A percentile compares a stretch with the other conserved stretches of the same genome.
Evolutionary conservation across 495 filamentous ascomycete species (phyloP).

Genomic region (Wilcoxina mikolae): DNA sequence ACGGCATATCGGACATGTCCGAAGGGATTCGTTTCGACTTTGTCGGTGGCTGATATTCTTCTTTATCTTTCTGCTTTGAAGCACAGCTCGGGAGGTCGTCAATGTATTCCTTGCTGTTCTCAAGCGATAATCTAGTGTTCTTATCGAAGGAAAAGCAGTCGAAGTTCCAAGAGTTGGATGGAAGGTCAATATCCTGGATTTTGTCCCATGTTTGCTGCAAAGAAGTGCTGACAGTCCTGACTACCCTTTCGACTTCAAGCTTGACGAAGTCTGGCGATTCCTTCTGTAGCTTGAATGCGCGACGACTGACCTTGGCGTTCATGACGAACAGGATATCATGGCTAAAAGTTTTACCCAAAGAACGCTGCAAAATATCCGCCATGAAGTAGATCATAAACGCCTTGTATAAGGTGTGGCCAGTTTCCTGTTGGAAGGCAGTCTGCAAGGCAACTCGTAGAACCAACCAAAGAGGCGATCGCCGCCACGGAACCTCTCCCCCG

Average conservation of each 20-base stretch:
- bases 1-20: too few relatives aligned
- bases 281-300: slow-evolving; percentile 34
- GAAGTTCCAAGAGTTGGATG: background rate
- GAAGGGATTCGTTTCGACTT: too few relatives aligned
- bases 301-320: slow-evolving; percentile 38
- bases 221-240: background rate
- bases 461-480: slow-evolving; percentile 45
- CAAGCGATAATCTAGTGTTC: slow-evolving; percentile 6
- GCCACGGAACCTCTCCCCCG: slow-evolving; percentile 35
- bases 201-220: slow-evolving; percentile 7
- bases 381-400: slow-evolving; percentile 41
- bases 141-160: background rate
- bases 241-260: background rate
- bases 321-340: slow-evolving; percentile 35
- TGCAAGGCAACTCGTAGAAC: slow-evolving; percentile 44
- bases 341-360: slow-evolving; percentile 5
- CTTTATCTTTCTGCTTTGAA: too few relatives aligned
- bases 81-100: too few relatives aligned
- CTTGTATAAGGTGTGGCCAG: too few relatives aligned
- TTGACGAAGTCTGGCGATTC: slow-evolving; percentile 9
- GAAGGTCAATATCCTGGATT: background rate
- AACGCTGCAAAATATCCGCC: slow-evolving; percentile 30
- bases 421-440: slow-evolving; percentile 10
- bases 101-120: slow-evolving; percentile 5
- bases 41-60: too few relatives aligned